Base-by-base conservation (phyloP, 164 flowering plant species). In the Platanus orientalis region DNA sequence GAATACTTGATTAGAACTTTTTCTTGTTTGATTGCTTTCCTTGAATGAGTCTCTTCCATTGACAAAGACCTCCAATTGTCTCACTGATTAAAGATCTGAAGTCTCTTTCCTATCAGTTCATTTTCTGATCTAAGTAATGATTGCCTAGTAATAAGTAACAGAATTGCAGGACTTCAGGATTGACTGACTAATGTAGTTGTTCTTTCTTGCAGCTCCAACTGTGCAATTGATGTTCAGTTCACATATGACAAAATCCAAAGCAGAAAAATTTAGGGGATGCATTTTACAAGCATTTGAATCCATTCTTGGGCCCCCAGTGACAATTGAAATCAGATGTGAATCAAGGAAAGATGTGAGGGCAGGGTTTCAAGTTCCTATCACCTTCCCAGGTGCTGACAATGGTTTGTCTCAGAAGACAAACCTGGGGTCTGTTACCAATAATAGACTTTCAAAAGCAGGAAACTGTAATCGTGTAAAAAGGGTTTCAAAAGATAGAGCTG, bases 251-350 rank as follows among this genome's bases (percentile, higher is more conserved):
- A 90, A 87, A 74, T 71, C 88, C 12, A 85, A 76, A 71, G 97
- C 94, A 28, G 97, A 95, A 70, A 86, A 83, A 65, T 78, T 77
- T 62, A 80, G 76, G 57, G 78, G 67, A n/a, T 77, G 82, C 51
- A 86, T 95, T 55, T 76, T 90, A 54, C 89, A 86, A 78, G 97
- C 97, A 66, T 95, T 95, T 79, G 96, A 90, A 69, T 74, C 86
- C 55, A 83, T 83, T 71, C 87, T 95, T 62, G 86, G 83, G n/a
- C 81, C 89, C 49, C 83, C 94, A 6, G 81, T 88, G 50, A 84
- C 80, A 34, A 72, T 95, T 54, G 97, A 92, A 75, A 88, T 92
- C 32, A 82, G 87, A 73, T 80, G 75, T 62, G 90, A 86, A 61
- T 40, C 81, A 21, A 69, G 71, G 54, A 80, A 73, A 70, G 80